Evolutionary conservation across 1,284 basidiomycete genomes (phyloP).

Genomic region (Coniferiporia weirii): DNA sequence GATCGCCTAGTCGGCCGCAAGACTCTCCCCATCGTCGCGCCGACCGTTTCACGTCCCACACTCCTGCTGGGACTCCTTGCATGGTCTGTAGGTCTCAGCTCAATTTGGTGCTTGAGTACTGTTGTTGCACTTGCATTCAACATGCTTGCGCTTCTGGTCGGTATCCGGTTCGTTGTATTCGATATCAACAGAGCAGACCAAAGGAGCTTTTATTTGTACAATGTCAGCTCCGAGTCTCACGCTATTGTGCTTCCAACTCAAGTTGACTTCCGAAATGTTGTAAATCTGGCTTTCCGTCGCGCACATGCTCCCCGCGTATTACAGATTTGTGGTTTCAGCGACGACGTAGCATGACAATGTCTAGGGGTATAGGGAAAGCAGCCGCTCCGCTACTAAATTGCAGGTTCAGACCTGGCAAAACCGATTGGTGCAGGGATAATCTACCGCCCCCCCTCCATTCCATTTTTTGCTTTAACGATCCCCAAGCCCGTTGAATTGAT

Average conservation of each 20-base stretch:
- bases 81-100: constrained; percentile 13
- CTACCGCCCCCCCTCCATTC: no score
- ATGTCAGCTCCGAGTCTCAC: background rate
- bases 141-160: constrained; percentile 10
- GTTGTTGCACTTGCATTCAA: background rate
- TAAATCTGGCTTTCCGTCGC: constrained; percentile 20
- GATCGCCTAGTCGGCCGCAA: constrained; percentile 32
- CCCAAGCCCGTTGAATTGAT: no score
- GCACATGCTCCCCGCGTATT: constrained; percentile 12
- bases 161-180: constrained; percentile 4
- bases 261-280: background rate
- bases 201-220: constrained; percentile 16
- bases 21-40: constrained; percentile 36
- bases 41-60: constrained; percentile 15
- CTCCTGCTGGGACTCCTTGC: constrained; percentile 9
- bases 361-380: no score
- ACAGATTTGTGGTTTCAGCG: background rate
- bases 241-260: background rate
- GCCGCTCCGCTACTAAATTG: no score
- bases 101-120: constrained; percentile 9
- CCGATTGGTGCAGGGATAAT: no score
- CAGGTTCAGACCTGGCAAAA: no score
- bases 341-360: no score
- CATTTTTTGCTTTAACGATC: no score
- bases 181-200: constrained; percentile 10